Evolutionary conservation across 306 rosid species (phyloP).

Genomic region (Cicer cuneatum): DNA sequence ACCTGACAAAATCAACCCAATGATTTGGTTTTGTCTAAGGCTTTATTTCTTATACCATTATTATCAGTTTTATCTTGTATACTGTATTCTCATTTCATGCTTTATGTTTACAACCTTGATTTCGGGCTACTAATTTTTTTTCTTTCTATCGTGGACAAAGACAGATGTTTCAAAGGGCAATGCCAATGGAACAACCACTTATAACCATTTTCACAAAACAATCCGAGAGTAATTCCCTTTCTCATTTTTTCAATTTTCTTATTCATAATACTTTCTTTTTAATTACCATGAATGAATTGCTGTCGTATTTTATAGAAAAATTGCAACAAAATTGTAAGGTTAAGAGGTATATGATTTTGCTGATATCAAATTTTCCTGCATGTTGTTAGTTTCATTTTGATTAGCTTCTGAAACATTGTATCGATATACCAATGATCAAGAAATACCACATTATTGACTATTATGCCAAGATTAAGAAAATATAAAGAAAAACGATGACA

Average conservation of each 20-base stretch:
- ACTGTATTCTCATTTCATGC: slow-evolving; percentile 12
- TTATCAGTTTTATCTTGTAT: slow-evolving; percentile 17
- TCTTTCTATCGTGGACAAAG: slow-evolving; percentile 65
- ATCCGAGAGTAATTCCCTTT: slow-evolving; percentile 60
- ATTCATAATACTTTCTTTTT: background rate
- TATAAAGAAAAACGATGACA: background rate
- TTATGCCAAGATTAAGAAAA: slow-evolving; percentile 27
- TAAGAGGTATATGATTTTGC: background rate
- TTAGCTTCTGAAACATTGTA: slow-evolving; percentile 23
- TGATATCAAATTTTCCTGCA: slow-evolving; percentile 1
- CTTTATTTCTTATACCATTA: slow-evolving; percentile 8
- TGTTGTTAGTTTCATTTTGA: slow-evolving; percentile 33
- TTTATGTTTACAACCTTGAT: slow-evolving; percentile 25
- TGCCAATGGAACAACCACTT: slow-evolving; percentile 49
- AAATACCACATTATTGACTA: slow-evolving; percentile 11
- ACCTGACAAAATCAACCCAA: background rate
- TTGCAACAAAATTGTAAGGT: background rate
- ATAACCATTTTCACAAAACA: slow-evolving; percentile 40
- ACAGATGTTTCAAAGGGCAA: slow-evolving; percentile 71
- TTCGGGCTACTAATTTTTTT: slow-evolving; percentile 44
- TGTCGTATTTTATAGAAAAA: slow-evolving; percentile 10
- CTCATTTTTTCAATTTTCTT: slow-evolving; percentile 25
- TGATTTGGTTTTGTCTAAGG: slow-evolving; percentile 11
- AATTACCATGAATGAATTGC: background rate
- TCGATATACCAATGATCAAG: background rate